Conservation (phyloP, 768 basidiomycete genomes). For the Lyophyllum semitale region DNA sequence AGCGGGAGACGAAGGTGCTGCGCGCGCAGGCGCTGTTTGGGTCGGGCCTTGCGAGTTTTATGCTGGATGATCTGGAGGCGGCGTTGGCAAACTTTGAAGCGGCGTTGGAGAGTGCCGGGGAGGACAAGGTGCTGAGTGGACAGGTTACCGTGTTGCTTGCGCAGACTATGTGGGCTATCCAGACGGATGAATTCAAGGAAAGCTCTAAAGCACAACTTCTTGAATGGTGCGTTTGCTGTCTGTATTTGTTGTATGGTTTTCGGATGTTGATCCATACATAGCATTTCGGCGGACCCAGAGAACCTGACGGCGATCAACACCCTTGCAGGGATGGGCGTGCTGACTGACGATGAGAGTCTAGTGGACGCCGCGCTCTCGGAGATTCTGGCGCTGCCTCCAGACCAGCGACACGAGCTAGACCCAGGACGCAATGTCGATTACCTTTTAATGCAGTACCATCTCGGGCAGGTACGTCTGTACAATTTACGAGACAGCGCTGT, state of each 20-base stretch:
- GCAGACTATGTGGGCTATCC: slow-evolving; percentile 82
- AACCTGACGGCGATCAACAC: slow-evolving; percentile 82
- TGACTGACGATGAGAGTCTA: slow-evolving; percentile 75
- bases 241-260: background rate
- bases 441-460: slow-evolving; percentile 70
- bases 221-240: slow-evolving; percentile 62
- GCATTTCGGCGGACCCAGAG: slow-evolving; percentile 76
- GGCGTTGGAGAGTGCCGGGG: slow-evolving; percentile 57
- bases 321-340: slow-evolving; percentile 87
- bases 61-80: slow-evolving; percentile 56
- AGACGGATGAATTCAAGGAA: slow-evolving; percentile 74
- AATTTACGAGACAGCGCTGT: background rate
- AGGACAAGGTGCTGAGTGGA: slow-evolving; percentile 52
- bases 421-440: slow-evolving; percentile 69
- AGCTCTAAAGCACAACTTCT: slow-evolving; percentile 77
- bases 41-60: slow-evolving; percentile 71
- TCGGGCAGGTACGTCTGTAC: slow-evolving; percentile 59
- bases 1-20: slow-evolving; percentile 38
- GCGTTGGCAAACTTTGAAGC: slow-evolving; percentile 71
- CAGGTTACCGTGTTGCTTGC: slow-evolving; percentile 81
- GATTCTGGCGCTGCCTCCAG: slow-evolving; percentile 66
- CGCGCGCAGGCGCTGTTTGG: slow-evolving; percentile 70
- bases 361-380: slow-evolving; percentile 88
- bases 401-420: slow-evolving; percentile 68
- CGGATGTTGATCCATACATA: slow-evolving; percentile 27